A percentile compares a stretch with the other conserved stretches of the same genome.
Conservation (phyloP, 1,139 yeast species). For the Hyphopichia khmerensis region DNA sequence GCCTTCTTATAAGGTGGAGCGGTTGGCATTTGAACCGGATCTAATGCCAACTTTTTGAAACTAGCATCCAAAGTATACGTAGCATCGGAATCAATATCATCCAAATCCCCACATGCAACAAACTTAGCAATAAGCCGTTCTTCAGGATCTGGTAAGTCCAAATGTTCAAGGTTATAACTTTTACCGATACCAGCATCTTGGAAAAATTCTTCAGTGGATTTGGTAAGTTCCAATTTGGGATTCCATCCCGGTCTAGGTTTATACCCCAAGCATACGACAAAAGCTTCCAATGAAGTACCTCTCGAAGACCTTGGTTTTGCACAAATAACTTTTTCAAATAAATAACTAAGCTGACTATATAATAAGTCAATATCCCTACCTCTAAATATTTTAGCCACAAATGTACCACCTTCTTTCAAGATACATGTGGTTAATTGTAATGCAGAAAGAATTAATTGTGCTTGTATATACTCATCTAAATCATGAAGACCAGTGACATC, state of each 20-base stretch:
- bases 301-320: slow-evolving; percentile 95
- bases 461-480: slow-evolving; percentile 93
- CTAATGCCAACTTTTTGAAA: slow-evolving; percentile 49
- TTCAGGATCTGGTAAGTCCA: slow-evolving; percentile 49
- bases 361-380: slow-evolving; percentile 93
- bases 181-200: slow-evolving; percentile 63
- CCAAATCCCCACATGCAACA: slow-evolving; percentile 89
- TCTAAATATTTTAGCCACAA: slow-evolving; percentile 93
- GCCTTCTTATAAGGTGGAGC: slow-evolving; percentile 96
- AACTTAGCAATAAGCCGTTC: slow-evolving; percentile 81
- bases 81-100: slow-evolving; percentile 90
- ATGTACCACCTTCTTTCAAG: slow-evolving; percentile 83
- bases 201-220: slow-evolving; percentile 80
- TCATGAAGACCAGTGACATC: slow-evolving; percentile 98
- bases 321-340: slow-evolving; percentile 84
- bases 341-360: slow-evolving; percentile 81
- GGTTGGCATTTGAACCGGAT: slow-evolving; percentile 92
- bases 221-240: slow-evolving; percentile 57
- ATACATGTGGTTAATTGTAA: slow-evolving; percentile 87
- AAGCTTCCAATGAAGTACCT: slow-evolving; percentile 91
- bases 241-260: slow-evolving; percentile 80
- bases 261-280: slow-evolving; percentile 88
- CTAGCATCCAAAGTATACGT: slow-evolving; percentile 68
- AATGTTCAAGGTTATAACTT: slow-evolving; percentile 39
- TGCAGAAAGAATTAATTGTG: slow-evolving; percentile 88